A percentile compares a stretch with the other conserved stretches of the same genome.
Evolutionary conservation across 2,329 filamentous ascomycete genomes (phyloP).

Genomic region (Triangularia setosa): DNA sequence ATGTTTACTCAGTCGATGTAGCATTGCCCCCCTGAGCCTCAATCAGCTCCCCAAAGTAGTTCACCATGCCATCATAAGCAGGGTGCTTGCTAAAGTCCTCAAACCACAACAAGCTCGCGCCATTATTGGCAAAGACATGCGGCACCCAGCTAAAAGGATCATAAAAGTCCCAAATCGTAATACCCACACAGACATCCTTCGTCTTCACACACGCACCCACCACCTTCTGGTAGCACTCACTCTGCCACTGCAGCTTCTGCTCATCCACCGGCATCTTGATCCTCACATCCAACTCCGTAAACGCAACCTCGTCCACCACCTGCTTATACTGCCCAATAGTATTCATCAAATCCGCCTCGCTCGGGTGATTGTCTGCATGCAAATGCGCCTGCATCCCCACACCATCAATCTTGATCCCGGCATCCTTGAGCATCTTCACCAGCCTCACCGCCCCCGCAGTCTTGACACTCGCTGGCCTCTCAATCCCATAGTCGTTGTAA

Average conservation of each 20-base stretch:
- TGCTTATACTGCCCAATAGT: conserved; percentile 47
- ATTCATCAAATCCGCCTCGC: conserved; percentile 39
- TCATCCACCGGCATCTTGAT: conserved; percentile 36
- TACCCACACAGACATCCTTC: conserved; percentile 34
- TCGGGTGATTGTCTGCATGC: conserved; percentile 48
- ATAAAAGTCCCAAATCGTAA: conserved; percentile 41
- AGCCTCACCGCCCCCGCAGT: conserved; percentile 42
- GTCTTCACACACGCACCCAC: conserved; percentile 33
- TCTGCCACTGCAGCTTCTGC: conserved; percentile 43
- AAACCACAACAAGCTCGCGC: conserved; percentile 34
- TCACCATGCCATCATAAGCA: conserved; percentile 36
- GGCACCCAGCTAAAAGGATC: conserved; percentile 40
- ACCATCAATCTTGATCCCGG: conserved; percentile 62
- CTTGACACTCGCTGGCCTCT: conserved; percentile 53
- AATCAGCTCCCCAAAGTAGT: conserved; percentile 26
- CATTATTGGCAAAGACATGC: conserved; percentile 31
- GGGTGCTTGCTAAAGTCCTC: conserved; percentile 35
- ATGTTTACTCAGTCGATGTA: background rate
- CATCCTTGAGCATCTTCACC: conserved; percentile 56
- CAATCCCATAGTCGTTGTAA: conserved; percentile 72
- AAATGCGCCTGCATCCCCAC: conserved; percentile 58
- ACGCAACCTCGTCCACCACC: conserved; percentile 49
- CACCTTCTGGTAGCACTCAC: conserved; percentile 38
- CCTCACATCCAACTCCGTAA: conserved; percentile 59
- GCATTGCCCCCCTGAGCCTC: background rate